phyloP scores from a whole-genome alignment of 805 yeast genomes.

The Wickerhamiella hasegawae region DNA sequence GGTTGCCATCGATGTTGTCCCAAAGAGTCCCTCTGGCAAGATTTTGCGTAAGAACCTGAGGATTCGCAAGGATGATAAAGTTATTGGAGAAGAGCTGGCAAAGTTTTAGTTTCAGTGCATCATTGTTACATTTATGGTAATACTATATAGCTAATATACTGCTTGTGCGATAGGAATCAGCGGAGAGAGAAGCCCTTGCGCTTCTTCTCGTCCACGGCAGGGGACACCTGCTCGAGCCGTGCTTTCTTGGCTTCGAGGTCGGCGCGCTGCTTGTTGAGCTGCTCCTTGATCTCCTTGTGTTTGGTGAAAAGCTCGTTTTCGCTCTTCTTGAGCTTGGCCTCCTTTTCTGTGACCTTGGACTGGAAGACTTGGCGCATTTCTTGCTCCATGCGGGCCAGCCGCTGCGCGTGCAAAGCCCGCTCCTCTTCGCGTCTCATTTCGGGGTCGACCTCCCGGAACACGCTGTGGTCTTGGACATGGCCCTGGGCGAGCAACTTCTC shows the following conservation, averaged over 20 bases:
- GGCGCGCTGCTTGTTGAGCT: constrained; percentile 72
- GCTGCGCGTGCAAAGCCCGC: constrained; percentile 81
- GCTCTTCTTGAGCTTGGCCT: constrained; percentile 87
- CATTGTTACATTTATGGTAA: too few species aligned
- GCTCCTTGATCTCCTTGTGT: constrained; percentile 95
- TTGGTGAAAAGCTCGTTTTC: constrained; percentile 91
- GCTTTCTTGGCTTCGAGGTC: constrained; percentile 82
- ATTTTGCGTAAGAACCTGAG: constrained; percentile 40
- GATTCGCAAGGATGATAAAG: not conserved
- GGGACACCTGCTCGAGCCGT: constrained; percentile 31
- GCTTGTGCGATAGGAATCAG: too few species aligned
- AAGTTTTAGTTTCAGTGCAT: too few species aligned
- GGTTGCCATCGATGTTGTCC: constrained; percentile 61
- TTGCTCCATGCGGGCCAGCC: constrained; percentile 81
- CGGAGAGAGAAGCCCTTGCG: constrained; percentile 4
- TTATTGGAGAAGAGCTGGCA: not conserved
- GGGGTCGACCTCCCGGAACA: constrained; percentile 93
- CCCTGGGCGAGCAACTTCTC: constrained; percentile 70
- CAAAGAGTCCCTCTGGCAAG: constrained; percentile 89
- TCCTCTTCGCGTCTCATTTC: constrained; percentile 86
- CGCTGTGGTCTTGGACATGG: constrained; percentile 78
- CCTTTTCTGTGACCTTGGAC: constrained; percentile 92
- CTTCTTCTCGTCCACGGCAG: constrained; percentile 9
- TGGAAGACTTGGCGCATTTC: constrained; percentile 96
- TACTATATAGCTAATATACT: too few species aligned